Evolutionary conservation across 257 asterid species (phyloP), one percentile per base, ranked within the genome.

Genomic region (Salvia splendens): DNA sequence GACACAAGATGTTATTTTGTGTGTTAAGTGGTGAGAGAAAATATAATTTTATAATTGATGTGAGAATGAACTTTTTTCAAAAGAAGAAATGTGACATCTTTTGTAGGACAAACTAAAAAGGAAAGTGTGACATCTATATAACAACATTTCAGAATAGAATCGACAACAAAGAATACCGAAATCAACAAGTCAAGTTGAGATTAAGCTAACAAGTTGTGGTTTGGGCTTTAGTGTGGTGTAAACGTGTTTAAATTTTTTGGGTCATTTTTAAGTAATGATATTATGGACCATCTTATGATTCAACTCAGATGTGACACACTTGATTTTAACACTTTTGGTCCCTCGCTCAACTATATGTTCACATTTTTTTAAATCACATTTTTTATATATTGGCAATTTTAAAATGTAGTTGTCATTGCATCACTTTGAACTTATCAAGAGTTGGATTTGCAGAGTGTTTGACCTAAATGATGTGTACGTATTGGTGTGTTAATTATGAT

Each of bases 161-260:
- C 30, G 30, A 24, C 3, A 24, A 24, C 30, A 24, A 24, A 24
- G 1, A 24, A 24, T 24, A 24, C 30, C 30, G 3, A 24, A 24
- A 24, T 24, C 30, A 24, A 24, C 30, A 24, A 24, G 30, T 24
- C 30, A 24, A 24, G 30, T 24, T 24, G 24, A 6, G n/a, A 8
- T 50, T 50, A 20, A 8, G 58, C 58, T 51, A 10, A 61, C 38
- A 10, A 11, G 10, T 12, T 61, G 24, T 42, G 10, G 24, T 61
- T 40, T 61, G 54, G 54, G 67, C 54, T 61, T 61, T 61, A 10
- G 50, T 61, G 51, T 4, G 52, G 52, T 40, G 1, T 41, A 40
- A 33, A 30, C 62, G 48, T 58, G 48, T 58, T 61, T 16, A 61
- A 20, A 5, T 11, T 5, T 17, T 5, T 61, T 17, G 33, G 65